Base-by-base conservation (phyloP, 2,329 filamentous ascomycete species). In the Meredithiella fracta region DNA sequence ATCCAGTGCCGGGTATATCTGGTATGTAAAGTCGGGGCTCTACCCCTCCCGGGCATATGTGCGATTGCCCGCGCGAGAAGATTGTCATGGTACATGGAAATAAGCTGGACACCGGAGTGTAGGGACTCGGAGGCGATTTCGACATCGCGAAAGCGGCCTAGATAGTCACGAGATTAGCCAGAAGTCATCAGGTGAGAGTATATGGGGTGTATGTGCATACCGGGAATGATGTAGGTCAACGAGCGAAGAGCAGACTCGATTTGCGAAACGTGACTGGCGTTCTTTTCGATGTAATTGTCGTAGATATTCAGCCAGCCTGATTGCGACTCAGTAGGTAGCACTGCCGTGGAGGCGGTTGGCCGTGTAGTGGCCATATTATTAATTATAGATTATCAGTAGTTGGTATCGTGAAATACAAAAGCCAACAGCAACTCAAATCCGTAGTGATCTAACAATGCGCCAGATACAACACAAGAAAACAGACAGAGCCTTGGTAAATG, bases 71-170 rank as follows among this genome's bases (percentile, higher is more conserved):
- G 80, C 54, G 85, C 77, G 51, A 97, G 83, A 47, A 97, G 78
- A 55, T 82, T 81, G 69, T 96, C 91, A 75, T 97, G 91, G 68
- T 96, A 96, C 56, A 96, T 75, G 1, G 89, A 90, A 56, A 97
- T 80, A 15, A 97, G 77, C 66, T 95, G 89, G 25, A 96, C 86
- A 60, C 83, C 82, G 14, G 87, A 92, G 67, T 95, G 87, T 52
- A 94, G 76, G 49, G 86, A 91, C 70, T 98, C 92, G 53, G 91
- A 95, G 51, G 91, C 88, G 62, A 97, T 84, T 67, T 97, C 92
- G 60, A 91, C 90, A 69, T 97, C 91, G 63, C 86, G 81, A 64
- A 91, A 91, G 55, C 86, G 85, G 57, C 86, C 82, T 84, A 60
- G n/a, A 25, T 3, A 23, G 9, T 11, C 3, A 11, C 5, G 17